Percentiles rank a stretch among this genome's conserved stretches.
Conservation (phyloP, 202 grass and related monocot genomes). For the Carex arenaria region DNA sequence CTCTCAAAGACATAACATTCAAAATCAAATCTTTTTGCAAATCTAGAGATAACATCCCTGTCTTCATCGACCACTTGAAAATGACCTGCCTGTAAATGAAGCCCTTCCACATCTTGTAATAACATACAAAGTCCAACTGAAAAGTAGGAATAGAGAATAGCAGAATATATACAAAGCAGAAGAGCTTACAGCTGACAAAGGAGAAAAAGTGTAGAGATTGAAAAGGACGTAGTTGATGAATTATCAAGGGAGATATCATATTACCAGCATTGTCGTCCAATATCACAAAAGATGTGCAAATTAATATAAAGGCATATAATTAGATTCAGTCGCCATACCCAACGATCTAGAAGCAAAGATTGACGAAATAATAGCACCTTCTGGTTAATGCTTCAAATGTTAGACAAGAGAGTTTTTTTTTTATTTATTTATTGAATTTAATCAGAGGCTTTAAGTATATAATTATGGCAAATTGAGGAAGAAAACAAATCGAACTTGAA, state of each 20-base stretch:
- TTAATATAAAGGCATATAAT: no score
- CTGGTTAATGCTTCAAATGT: neutral
- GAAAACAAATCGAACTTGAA: no score
- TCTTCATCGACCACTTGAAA: no score
- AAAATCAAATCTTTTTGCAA: no score
- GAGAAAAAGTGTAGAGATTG: neutral
- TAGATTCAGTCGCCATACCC: no score
- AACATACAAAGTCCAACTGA: neutral
- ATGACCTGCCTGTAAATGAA: no score
- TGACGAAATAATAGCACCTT: neutral
- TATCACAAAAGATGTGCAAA: no score
- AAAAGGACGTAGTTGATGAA: neutral
- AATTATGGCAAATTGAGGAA: neutral
- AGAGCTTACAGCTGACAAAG: neutral
- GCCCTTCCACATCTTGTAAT: no score
- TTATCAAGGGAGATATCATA: no score
- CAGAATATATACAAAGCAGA: neutral
- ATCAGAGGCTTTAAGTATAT: neutral
- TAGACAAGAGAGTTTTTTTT: neutral
- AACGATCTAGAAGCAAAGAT: neutral
- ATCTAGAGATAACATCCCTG: no score
- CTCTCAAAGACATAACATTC: no score
- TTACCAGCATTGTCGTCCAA: no score
- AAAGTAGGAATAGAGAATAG: neutral
- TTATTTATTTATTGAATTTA: neutral